Base-by-base conservation (phyloP, 75 land plant species). In the Selaginella moellendorffii region DNA sequence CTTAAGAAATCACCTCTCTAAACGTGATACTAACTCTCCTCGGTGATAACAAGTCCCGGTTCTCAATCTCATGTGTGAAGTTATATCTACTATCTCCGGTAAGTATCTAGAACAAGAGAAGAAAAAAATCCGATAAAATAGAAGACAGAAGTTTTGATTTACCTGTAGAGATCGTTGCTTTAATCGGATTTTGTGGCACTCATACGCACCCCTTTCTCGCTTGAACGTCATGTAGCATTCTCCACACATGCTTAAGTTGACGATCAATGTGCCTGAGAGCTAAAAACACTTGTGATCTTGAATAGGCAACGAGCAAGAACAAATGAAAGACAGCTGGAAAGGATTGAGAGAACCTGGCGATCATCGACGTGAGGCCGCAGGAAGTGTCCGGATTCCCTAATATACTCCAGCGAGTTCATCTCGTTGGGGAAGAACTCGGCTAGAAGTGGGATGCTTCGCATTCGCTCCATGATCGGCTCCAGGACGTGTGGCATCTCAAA, bases 231-330 rank as follows among this genome's bases (percentile, higher is more conserved):
- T 67, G 17, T 28, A 52, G 63, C 69, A 67, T 29, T 67, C 69
- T 21, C 69, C 69, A 67, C 63, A 67, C 27, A 67, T 8, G 63
- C 69, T 67, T n/a, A 67, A 19, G 53, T 67, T 67, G 23, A 67
- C 69, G 0, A 67, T 10, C 1, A 56, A 24, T 2, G 61, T 67
- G 27, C 69, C 69, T 54, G 69, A 67, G 17, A 67, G 28, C 69
- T 67, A 19, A 9, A 36, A 65, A 36, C 14, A 36, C 5, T 36
- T 36, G n/a, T n/a, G n/a, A n/a, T n/a, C n/a, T n/a, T n/a, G n/a
- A n/a, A 36, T 36, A 36, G 10, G 14, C 46, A 36, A 36, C 46
- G 14, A 5, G 14, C 46, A 36, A 14, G 46, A 14, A 36, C 46
- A 36, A 5, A 36, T 14, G 14, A 5, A 62, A 2, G n/a, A 2